Evolutionary conservation across 2,329 filamentous ascomycete species (phyloP).

Genomic region (Diaporthe sp.): DNA sequence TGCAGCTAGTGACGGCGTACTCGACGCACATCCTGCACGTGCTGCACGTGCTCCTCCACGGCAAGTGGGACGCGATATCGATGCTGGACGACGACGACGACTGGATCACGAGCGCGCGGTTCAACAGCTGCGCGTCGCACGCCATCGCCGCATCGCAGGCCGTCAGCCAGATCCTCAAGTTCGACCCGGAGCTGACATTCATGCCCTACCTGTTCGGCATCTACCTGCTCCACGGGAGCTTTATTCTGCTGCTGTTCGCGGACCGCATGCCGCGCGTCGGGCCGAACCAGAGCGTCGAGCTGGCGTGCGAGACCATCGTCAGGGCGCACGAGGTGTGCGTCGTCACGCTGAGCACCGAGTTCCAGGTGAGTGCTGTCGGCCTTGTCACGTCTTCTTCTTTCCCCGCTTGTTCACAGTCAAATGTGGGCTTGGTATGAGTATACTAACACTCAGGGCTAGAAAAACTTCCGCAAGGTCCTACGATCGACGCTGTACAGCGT

Average conservation of each 20-base stretch:
- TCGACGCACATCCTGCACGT: constrained; percentile 59
- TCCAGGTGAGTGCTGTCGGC: constrained; percentile 49
- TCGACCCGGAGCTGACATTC: constrained; percentile 61
- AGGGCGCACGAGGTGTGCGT: constrained; percentile 62
- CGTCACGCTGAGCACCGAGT: constrained; percentile 60
- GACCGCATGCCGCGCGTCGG: constrained; percentile 60
- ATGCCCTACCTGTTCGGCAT: constrained; percentile 65
- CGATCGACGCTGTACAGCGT: constrained; percentile 59
- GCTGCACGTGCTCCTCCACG: constrained; percentile 58
- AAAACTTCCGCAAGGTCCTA: constrained; percentile 66
- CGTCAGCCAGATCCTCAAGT: constrained; percentile 55
- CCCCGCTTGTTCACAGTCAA: too few relatives aligned
- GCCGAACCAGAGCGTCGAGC: constrained; percentile 55
- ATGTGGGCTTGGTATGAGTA: not conserved
- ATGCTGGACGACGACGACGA: constrained; percentile 60
- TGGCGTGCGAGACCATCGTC: constrained; percentile 61
- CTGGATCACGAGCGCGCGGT: constrained; percentile 58
- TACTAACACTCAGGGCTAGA: constrained; percentile 44
- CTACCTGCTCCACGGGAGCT: constrained; percentile 62
- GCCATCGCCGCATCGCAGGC: constrained; percentile 58
- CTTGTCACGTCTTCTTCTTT: constrained; percentile 27
- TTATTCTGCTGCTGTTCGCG: constrained; percentile 59
- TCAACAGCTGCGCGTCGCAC: constrained; percentile 57
- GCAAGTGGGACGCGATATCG: constrained; percentile 60
- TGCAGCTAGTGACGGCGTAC: constrained; percentile 56